Evolutionary conservation across 495 filamentous ascomycete species (phyloP).

Genomic region (Penicillium silybi): DNA sequence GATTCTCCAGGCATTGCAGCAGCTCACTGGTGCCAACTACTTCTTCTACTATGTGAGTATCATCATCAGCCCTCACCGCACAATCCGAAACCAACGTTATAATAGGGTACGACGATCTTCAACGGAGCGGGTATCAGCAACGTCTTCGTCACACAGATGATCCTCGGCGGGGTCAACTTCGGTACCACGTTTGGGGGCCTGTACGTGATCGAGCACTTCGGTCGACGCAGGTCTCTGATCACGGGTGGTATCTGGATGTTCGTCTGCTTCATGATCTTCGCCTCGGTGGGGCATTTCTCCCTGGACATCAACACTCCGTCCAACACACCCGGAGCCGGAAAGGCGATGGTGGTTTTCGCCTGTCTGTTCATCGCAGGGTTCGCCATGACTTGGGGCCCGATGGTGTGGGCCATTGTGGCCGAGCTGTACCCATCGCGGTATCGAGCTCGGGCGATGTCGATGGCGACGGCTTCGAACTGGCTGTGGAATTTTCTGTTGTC

Average conservation of each 20-base stretch:
- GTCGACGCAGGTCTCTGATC: conserved; percentile 63
- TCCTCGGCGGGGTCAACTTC: conserved; percentile 70
- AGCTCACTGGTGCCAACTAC: conserved; percentile 47
- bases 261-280: conserved; percentile 66
- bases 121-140: conserved; percentile 61
- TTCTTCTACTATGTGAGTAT: conserved; percentile 69
- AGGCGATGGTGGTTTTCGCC: conserved; percentile 68
- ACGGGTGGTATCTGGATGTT: conserved; percentile 66
- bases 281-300: conserved; percentile 59
- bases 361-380: conserved; percentile 57
- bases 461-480: conserved; percentile 81
- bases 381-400: conserved; percentile 75
- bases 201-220: conserved; percentile 64
- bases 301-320: conserved; percentile 50
- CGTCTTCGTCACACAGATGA: conserved; percentile 67
- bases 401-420: conserved; percentile 76
- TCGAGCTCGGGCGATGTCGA: conserved; percentile 68
- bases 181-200: conserved; percentile 64
- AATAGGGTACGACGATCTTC: conserved; percentile 65
- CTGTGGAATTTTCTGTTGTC: conserved; percentile 80
- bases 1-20: conserved; percentile 51
- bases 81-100: neutral
- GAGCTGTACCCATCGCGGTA: conserved; percentile 77
- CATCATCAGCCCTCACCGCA: neutral
- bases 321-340: conserved; percentile 55